A percentile compares a stretch with the other conserved stretches of the same genome.
These are phyloP conservation scores for Pelargonium nanum DNA, from an alignment of 345 rosid genomes.

Conservation along the genomic window DNA sequence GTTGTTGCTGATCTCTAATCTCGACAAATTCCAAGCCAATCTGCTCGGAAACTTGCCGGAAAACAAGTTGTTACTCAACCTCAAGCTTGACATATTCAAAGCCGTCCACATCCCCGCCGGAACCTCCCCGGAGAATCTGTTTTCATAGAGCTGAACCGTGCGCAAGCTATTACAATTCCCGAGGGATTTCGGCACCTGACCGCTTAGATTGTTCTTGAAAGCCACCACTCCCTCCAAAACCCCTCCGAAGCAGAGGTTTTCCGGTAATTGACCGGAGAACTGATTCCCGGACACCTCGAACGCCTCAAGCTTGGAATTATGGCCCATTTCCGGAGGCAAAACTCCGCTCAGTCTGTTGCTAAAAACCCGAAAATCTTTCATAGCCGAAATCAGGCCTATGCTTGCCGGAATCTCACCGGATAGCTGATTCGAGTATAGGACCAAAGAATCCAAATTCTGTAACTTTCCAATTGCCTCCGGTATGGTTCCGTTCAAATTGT, in stretches of 20 bases:
- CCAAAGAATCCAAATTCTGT: slow-evolving; percentile 26
- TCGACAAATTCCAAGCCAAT: slow-evolving; percentile 52
- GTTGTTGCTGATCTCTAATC: slow-evolving; percentile 64
- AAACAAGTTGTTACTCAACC: slow-evolving; percentile 51
- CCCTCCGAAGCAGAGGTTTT: slow-evolving; percentile 54
- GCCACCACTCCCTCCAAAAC: slow-evolving; percentile 54
- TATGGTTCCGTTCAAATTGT: slow-evolving; percentile 57
- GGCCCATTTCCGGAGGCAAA: slow-evolving; percentile 62
- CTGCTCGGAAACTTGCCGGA: slow-evolving; percentile 57
- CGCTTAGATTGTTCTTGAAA: slow-evolving; percentile 48
- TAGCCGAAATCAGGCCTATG: slow-evolving; percentile 39
- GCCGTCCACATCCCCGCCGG: slow-evolving; percentile 63
- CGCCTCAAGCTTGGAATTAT: slow-evolving; percentile 41
- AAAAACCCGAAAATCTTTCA: slow-evolving; percentile 33
- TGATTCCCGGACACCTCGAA: slow-evolving; percentile 56
- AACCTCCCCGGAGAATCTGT: slow-evolving; percentile 68
- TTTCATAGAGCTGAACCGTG: slow-evolving; percentile 52
- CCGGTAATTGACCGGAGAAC: slow-evolving; percentile 60
- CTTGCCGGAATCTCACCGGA: slow-evolving; percentile 51
- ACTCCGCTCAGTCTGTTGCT: slow-evolving; percentile 50
- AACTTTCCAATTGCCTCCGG: slow-evolving; percentile 51
- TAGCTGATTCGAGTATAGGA: slow-evolving; percentile 35
- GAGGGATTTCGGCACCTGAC: slow-evolving; percentile 53
- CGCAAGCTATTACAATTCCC: slow-evolving; percentile 44
- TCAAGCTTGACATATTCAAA: slow-evolving; percentile 33